Percentiles rank a stretch among this genome's conserved stretches.
These are phyloP conservation scores for Elaeis oleifera DNA, from an alignment of 202 grass and related monocot species.

Conservation along the genomic window DNA sequence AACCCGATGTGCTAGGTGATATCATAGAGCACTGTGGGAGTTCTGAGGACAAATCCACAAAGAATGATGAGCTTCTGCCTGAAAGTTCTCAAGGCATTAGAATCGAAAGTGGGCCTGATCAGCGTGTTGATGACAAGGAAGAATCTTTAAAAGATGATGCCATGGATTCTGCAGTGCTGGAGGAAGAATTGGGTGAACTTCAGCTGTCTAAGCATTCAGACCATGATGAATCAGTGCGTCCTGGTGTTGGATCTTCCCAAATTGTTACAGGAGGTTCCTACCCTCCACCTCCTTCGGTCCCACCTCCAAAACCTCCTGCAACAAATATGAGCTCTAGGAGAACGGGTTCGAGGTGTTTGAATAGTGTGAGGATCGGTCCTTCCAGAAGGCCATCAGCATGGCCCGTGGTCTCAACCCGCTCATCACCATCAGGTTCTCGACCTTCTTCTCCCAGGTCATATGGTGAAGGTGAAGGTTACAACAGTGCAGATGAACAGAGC, in stretches of 20 bases:
- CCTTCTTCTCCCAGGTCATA: constrained; percentile 89
- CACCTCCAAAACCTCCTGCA: constrained; percentile 59
- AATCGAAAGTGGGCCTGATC: constrained; percentile 23
- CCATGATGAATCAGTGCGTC: constrained; percentile 27
- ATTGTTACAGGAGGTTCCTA: constrained; percentile 33
- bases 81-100: constrained; percentile 32
- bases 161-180: constrained; percentile 35
- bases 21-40: constrained; percentile 23
- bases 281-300: constrained; percentile 67
- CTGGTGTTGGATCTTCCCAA: constrained; percentile 33
- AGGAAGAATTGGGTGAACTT: constrained; percentile 35
- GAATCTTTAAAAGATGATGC: constrained; percentile 42
- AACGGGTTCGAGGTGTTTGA: constrained; percentile 49
- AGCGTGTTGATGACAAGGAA: constrained; percentile 27
- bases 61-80: constrained; percentile 29
- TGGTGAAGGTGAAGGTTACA: constrained; percentile 90
- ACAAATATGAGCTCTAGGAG: constrained; percentile 44
- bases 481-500: constrained; percentile 91
- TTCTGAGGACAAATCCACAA: constrained; percentile 32
- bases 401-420: constrained; percentile 42
- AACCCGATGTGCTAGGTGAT: constrained; percentile 24
- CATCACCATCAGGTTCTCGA: constrained; percentile 62
- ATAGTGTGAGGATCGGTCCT: constrained; percentile 54
- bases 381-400: constrained; percentile 76
- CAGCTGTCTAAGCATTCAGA: constrained; percentile 35